phyloP scores from a whole-genome alignment of 805 yeast species.

The Cephaloascus fragrans region DNA sequence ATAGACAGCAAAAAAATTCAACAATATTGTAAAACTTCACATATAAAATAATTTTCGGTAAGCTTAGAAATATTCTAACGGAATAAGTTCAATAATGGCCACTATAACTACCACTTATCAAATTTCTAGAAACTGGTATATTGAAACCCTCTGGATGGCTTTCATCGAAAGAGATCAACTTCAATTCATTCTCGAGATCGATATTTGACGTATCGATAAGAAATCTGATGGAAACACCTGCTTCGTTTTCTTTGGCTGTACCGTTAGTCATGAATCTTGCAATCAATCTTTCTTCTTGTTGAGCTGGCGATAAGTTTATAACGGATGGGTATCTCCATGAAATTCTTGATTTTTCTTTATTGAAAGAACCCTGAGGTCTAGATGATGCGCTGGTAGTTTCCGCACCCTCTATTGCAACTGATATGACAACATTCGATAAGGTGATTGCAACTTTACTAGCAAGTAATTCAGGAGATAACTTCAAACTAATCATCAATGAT shows the following conservation, averaged over 20 bases:
- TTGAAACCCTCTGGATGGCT: constrained; percentile 19
- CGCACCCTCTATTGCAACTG: constrained; percentile 55
- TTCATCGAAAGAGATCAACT: constrained; percentile 6
- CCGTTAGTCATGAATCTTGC: constrained; percentile 81
- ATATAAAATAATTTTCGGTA: too few relatives aligned
- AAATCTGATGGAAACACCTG: constrained; percentile 68
- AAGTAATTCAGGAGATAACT: constrained; percentile 38
- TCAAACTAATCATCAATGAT: constrained; percentile 68
- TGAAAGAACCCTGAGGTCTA: constrained; percentile 88
- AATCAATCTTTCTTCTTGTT: constrained; percentile 57
- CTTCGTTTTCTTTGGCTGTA: constrained; percentile 56
- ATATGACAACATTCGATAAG: constrained; percentile 50
- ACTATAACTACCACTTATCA: constrained; percentile 40
- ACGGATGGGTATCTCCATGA: constrained; percentile 64
- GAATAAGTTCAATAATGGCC: constrained; percentile 24
- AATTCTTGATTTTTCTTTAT: constrained; percentile 74
- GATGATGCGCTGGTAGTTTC: constrained; percentile 68
- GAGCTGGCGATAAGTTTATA: constrained; percentile 21
- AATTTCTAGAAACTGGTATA: constrained; percentile 35
- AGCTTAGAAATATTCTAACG: too few relatives aligned
- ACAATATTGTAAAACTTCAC: too few relatives aligned
- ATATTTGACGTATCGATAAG: constrained; percentile 9
- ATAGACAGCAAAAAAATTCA: too few relatives aligned
- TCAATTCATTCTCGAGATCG: neutral
- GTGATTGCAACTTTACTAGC: constrained; percentile 24